Base-by-base conservation (phyloP, 345 rosid genomes). In the Pistacia integerrima region DNA sequence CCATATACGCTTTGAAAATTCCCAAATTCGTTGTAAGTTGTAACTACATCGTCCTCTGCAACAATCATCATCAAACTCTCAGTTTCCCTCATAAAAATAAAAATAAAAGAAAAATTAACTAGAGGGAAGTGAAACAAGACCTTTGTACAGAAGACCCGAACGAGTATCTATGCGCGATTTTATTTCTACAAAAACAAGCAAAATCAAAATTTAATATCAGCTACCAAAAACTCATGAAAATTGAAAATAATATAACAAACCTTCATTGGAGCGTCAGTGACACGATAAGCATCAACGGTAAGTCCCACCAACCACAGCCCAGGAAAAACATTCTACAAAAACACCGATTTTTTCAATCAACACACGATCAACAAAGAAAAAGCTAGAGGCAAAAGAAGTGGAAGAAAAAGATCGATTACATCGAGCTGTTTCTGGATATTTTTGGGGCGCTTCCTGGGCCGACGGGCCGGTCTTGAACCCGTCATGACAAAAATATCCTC, bases 401-500 rank as follows among this genome's bases (percentile, higher is more conserved):
- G 51, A 10, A 17, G 59, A 73, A 25, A 62, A 54, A 51, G 13
- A 55, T 60, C 54, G 63, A 88, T 76, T 82, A 96, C 99, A 85
- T 92, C 97, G 64, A 96, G 86, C 73, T 84, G 85, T 69, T 90
- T 96, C 87, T 96, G 97, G 64, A 86, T 82, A 9, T 85, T 87
- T 85, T 89, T 93, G 6, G 94, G 85, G 36, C 98, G 85, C 81
- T 90, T 96, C 67, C 78, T 77, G 25, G 98, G 99, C 68, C 98
- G 81, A 48, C 99, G 84, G 4, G 94, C 76, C 14, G 98, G 93
- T 54, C 94, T 88, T 16, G 88, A 89, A 66, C 97, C 99, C 22
- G 97, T 92, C 93, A 93, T 84, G 78, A 89, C 76, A 76, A 90
- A 96, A 67, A 96, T 66, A 73, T 96, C 99, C 76, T 96, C 99